A percentile compares a stretch with the other conserved stretches of the same genome.
These are phyloP conservation scores for Apiospora koreana DNA, from an alignment of 2,329 filamentous ascomycete genomes.

Conservation along the genomic window DNA sequence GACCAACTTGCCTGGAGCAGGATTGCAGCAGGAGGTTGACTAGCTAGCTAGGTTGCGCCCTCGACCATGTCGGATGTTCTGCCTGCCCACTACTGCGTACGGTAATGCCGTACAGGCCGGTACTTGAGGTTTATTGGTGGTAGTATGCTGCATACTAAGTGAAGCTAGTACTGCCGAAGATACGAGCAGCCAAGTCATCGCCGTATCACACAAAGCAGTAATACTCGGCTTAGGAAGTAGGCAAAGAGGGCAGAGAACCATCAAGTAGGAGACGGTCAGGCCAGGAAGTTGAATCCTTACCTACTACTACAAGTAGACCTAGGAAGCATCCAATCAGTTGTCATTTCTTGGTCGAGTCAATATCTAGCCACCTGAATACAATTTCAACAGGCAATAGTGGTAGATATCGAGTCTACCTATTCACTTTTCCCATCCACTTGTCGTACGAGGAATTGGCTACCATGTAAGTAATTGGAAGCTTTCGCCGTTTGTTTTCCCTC, in stretches of 20 bases:
- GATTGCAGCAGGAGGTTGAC: neutral
- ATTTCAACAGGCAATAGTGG: neutral
- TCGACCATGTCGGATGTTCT: neutral
- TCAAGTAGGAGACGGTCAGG: too few species aligned
- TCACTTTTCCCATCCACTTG: neutral
- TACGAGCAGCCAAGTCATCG: neutral
- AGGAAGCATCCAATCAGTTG: neutral
- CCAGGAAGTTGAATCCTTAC: too few species aligned
- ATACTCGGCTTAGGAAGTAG: neutral
- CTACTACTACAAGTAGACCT: too few species aligned
- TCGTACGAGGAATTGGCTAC: neutral
- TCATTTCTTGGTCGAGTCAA: neutral
- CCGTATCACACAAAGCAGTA: neutral
- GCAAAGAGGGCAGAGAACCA: too few species aligned
- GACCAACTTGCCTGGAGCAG: neutral
- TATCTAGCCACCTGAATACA: neutral
- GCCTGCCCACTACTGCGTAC: neutral
- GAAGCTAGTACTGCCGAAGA: neutral
- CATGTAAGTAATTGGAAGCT: neutral
- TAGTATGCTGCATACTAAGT: neutral
- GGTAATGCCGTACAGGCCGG: neutral
- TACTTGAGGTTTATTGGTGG: neutral
- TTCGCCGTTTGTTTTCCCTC: neutral
- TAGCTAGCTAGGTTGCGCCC: neutral
- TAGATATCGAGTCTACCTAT: neutral